Conservation (phyloP, 1,284 basidiomycete genomes). For the Pseudozyma pruni region DNA sequence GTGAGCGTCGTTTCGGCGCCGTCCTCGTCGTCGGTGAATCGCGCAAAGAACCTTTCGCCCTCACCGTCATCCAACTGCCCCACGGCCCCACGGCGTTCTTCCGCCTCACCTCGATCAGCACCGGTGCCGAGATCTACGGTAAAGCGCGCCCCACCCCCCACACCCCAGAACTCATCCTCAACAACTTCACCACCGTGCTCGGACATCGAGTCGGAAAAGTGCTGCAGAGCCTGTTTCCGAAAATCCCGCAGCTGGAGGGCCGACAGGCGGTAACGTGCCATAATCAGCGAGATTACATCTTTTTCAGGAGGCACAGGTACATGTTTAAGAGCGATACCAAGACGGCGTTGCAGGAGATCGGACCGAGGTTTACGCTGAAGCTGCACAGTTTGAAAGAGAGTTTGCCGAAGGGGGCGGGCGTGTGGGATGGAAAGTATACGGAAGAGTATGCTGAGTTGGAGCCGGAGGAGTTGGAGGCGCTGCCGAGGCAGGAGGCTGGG, state of each 20-base stretch:
- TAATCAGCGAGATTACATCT: conserved; percentile 97
- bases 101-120: conserved; percentile 87
- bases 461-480: conserved; percentile 52
- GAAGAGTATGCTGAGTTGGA: conserved; percentile 52
- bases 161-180: conserved; percentile 93
- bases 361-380: conserved; percentile 95
- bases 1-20: conserved; percentile 85
- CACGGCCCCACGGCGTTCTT: conserved; percentile 95
- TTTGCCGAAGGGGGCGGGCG: conserved; percentile 74
- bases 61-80: conserved; percentile 90
- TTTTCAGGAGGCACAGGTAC: conserved; percentile 95
- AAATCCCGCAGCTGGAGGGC: conserved; percentile 93
- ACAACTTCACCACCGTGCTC: conserved; percentile 92
- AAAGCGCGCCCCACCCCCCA: conserved; percentile 93
- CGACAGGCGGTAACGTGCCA: conserved; percentile 97
- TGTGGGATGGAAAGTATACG: conserved; percentile 75
- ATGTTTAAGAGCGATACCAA: conserved; percentile 83
- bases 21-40: conserved; percentile 95
- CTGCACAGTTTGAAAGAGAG: conserved; percentile 88
- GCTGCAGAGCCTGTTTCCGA: conserved; percentile 95
- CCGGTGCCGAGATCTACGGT: conserved; percentile 83
- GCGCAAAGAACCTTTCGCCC: conserved; percentile 78
- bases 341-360: conserved; percentile 95
- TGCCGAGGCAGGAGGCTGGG: conserved; percentile 20
- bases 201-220: conserved; percentile 92